Evolutionary conservation across 2,329 filamentous ascomycete genomes (phyloP).

Genomic region (Helotiales sp.): DNA sequence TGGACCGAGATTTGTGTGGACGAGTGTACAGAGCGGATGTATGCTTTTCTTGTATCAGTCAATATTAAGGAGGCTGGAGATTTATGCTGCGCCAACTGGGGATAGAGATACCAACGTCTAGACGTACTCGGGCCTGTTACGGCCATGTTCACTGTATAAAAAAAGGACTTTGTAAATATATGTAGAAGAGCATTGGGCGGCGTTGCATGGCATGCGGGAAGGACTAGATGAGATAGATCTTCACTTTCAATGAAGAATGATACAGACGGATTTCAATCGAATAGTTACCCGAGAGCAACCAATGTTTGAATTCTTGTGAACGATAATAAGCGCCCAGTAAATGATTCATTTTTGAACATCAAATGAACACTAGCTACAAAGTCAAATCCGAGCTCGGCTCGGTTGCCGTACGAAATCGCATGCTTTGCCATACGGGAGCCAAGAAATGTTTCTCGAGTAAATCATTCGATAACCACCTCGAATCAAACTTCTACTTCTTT

Average conservation of each 20-base stretch:
- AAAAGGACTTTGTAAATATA: constrained; percentile 23
- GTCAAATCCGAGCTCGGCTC: no score
- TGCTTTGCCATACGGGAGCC: not conserved
- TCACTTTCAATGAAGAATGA: constrained; percentile 21
- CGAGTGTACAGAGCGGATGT: constrained; percentile 92
- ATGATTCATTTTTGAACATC: no score
- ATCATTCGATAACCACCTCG: not conserved
- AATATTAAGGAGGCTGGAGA: constrained; percentile 74
- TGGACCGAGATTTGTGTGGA: constrained; percentile 91
- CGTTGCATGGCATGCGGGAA: constrained; percentile 28
- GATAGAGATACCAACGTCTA: constrained; percentile 28
- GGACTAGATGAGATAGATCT: constrained; percentile 33
- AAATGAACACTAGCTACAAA: no score
- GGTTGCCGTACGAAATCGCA: not conserved
- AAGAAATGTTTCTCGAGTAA: not conserved
- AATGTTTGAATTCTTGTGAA: no score
- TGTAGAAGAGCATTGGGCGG: constrained; percentile 33
- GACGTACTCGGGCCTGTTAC: constrained; percentile 8
- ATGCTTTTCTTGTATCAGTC: constrained; percentile 97
- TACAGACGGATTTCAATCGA: not conserved
- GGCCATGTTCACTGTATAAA: not conserved
- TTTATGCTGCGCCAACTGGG: constrained; percentile 30
- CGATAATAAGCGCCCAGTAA: no score
- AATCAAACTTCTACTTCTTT: not conserved
- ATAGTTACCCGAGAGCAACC: no score